phyloP scores from a whole-genome alignment of 306 rosid genomes.

The Morella rubra region DNA sequence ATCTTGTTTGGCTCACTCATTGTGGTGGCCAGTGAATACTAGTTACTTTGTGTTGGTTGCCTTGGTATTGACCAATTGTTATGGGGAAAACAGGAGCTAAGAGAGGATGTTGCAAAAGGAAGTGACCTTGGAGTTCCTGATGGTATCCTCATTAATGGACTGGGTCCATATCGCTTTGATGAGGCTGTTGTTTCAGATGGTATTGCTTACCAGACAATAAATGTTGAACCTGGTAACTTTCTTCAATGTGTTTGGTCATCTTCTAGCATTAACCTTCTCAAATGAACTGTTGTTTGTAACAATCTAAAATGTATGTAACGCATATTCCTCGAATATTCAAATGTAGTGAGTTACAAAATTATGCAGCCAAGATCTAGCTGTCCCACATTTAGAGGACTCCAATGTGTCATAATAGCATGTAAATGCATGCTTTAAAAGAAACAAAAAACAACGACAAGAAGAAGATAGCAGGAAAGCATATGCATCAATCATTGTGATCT shows the following conservation, averaged over 20 bases:
- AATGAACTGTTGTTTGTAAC: not conserved
- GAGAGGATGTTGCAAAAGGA: constrained; percentile 67
- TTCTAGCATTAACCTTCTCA: not conserved
- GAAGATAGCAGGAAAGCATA: no score
- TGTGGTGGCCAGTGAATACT: not conserved
- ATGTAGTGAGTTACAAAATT: not conserved
- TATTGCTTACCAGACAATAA: constrained; percentile 63
- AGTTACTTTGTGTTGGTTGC: constrained; percentile 18
- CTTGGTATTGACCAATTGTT: constrained; percentile 29
- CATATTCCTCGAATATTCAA: not conserved
- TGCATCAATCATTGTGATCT: not conserved
- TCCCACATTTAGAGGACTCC: not conserved
- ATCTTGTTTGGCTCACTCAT: constrained; percentile 9
- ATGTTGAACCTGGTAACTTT: constrained; percentile 75
- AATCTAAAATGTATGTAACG: no score
- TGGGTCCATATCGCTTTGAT: constrained; percentile 74
- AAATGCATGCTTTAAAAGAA: no score
- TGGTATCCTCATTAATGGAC: constrained; percentile 78
- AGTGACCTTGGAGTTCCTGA: constrained; percentile 70
- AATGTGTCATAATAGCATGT: not conserved
- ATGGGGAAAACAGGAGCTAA: constrained; percentile 55
- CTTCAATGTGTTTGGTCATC: constrained; percentile 2
- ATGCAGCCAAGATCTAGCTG: not conserved
- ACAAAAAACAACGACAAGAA: no score
- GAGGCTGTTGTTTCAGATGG: constrained; percentile 57